Evolutionary conservation across 1,284 basidiomycete species (phyloP), one percentile per base, ranked within the genome.

Genomic region (Cutaneotrichosporon dermatis): DNA sequence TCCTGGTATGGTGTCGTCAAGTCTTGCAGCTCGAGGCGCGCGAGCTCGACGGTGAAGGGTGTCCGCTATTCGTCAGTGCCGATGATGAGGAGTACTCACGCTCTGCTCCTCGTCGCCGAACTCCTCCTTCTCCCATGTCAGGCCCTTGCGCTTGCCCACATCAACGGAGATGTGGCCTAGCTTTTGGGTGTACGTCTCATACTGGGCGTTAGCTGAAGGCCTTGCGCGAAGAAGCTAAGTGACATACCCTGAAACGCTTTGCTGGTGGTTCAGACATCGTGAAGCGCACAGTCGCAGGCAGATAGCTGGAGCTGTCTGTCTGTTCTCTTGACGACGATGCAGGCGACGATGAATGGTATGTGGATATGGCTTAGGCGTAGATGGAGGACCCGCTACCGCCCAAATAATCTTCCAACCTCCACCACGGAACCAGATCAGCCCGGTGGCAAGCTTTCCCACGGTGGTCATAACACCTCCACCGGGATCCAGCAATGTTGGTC

Each of bases 1-100:
- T 81, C 77, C 59, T 90, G 79, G 76, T 92, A 94, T 0, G 85
- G 82, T 0, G 87, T 83, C 0, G 89, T 83, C 35, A 94, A 83
- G 73, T 90, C 92, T 55, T 93, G 83, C 8, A 77, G 68, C 15
- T 74, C 70, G 8, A 79, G 65, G 25, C 77, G 73, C n/a, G 70
- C 72, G 16, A 79, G 67, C 63, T 76, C 76, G 25, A 67, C 65
- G 7, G 69, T 74, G 54, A 79, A 61, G 0, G 77, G 76, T 3
- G 76, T 79, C 25, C 59, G 65, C 76, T 78, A 58, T 1, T 2
- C 3, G 13, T 5, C 35, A 10, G 43, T 13, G 9, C 25, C 16
- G 10, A 36, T 25, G 41, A 5, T 54, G n/a, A 2, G 36, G 10
- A 6, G 13, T 0, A 53, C 76, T 59, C 43, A 76, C 76, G 12